These are phyloP conservation scores for Pyricularia grisea DNA, from an alignment of 2,329 filamentous ascomycete species.

Conservation along the genomic window DNA sequence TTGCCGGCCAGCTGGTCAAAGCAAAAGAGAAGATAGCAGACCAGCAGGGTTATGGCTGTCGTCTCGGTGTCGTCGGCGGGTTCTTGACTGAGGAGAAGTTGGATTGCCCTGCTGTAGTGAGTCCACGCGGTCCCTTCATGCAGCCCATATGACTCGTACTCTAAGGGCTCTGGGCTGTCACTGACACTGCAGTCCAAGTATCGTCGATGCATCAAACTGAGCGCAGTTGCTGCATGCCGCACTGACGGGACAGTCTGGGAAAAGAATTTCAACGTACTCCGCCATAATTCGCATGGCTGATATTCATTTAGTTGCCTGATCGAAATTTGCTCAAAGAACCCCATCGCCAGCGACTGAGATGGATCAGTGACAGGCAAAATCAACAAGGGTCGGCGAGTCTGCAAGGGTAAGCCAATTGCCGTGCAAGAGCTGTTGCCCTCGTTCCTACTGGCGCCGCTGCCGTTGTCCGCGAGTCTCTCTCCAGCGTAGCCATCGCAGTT, in stretches of 20 bases:
- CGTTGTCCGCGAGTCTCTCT: not conserved
- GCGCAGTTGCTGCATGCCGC: not conserved
- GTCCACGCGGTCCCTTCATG: not conserved
- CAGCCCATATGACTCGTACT: too few species aligned
- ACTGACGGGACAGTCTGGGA: not conserved
- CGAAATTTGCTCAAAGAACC: not conserved
- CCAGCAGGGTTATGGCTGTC: constrained; percentile 23
- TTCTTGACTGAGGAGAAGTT: constrained; percentile 13
- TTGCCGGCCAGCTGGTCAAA: constrained; percentile 25
- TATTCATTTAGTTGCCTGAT: not conserved
- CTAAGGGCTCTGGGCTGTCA: not conserved
- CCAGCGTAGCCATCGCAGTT: constrained; percentile 25
- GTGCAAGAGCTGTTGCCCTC: not conserved
- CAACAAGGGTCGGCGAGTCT: not conserved
- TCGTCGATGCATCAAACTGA: not conserved
- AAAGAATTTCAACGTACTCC: not conserved
- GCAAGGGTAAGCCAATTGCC: not conserved
- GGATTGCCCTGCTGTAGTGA: not conserved
- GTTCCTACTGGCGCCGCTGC: not conserved
- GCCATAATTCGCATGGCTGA: not conserved
- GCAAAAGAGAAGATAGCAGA: constrained; percentile 29
- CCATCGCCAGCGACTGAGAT: not conserved
- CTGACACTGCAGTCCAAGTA: not conserved
- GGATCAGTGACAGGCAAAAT: not conserved
- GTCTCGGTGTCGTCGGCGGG: constrained; percentile 13